These are phyloP conservation scores for Sclerotinia nivalis DNA, from an alignment of 2,329 filamentous ascomycete genomes.

Conservation along the genomic window DNA sequence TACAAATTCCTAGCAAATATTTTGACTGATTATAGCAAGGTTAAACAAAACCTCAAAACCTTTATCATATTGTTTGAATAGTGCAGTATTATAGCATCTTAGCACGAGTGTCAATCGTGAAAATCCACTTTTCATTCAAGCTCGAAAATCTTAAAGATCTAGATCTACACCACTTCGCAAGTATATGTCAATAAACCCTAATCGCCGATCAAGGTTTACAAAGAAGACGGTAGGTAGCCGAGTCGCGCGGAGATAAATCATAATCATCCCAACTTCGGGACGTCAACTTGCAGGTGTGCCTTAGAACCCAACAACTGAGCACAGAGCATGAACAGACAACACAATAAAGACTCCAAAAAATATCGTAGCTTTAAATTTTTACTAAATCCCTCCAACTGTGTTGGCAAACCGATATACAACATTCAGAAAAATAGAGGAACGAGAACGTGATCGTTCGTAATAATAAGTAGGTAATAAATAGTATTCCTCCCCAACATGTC, in stretches of 20 bases:
- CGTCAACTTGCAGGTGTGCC: not conserved
- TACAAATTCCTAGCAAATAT: not conserved
- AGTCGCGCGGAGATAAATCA: not conserved
- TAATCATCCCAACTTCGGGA: not conserved
- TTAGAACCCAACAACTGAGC: not conserved
- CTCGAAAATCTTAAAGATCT: not conserved
- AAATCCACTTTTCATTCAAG: not conserved
- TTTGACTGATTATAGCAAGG: not conserved
- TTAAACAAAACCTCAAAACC: not conserved
- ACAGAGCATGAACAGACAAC: not conserved
- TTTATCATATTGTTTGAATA: not conserved
- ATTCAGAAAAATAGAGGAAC: not conserved
- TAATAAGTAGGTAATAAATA: conserved; percentile 18
- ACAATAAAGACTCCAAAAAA: not conserved
- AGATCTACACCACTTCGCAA: not conserved
- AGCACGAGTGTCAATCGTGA: not conserved
- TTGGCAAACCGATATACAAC: conserved; percentile 11
- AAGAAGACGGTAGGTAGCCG: too few relatives aligned
- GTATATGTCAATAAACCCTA: not conserved
- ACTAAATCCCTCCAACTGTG: conserved; percentile 5
- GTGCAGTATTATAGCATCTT: too few relatives aligned
- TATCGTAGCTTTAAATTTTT: conserved; percentile 1
- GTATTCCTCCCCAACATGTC: conserved; percentile 3
- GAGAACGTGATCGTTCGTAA: not conserved
- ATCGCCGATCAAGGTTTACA: not conserved